Evolutionary conservation across 176 grass and related monocot genomes (phyloP), one percentile per base, ranked within the genome.

Genomic region (Dactylis glomerata): DNA sequence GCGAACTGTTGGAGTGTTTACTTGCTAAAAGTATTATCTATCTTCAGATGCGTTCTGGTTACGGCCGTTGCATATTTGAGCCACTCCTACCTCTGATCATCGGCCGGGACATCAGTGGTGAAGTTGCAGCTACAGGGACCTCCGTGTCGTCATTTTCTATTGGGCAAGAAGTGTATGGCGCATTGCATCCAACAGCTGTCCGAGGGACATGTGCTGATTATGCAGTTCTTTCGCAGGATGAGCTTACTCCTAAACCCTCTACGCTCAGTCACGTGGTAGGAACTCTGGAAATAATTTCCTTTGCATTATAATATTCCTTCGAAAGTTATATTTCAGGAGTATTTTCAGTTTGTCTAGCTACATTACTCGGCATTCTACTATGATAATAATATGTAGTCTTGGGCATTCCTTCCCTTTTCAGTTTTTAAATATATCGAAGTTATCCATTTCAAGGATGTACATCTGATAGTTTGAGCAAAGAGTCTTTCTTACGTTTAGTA

Each of bases 161-260:
- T 36, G 93, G 93, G 26, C 91, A 95, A 78, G 91, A 95, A 86
- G 96, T 93, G 71, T 98, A 93, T 65, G 96, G 96, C 51, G 89
- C 93, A 27, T 81, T 98, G 85, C 93, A 95, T 77, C 93, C 96
- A 56, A 98, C 96, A 78, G 96, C 96, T 22, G 70, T 94, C 14
- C 92, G 96, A 87, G 96, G 96, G 77, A 98, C 96, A 71, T 98
- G 93, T 62, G 83, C 91, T 69, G 93, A 98, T 87, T 93, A 95
- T 86, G 96, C 93, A 76, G 75, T 93, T 87, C 87, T 98, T 41
- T 92, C 96, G 2, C 67, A 95, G 82, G 96, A 95, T 87, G 96
- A 98, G 75, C 87, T 98, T 41, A 89, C 93, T n/a, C 7, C 86
- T 36, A 98, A 98, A 93, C 96, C 96, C 81, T 81, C 93, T 86